Conservation (phyloP, 768 basidiomycete genomes). For the Boletus reticuloceps region DNA sequence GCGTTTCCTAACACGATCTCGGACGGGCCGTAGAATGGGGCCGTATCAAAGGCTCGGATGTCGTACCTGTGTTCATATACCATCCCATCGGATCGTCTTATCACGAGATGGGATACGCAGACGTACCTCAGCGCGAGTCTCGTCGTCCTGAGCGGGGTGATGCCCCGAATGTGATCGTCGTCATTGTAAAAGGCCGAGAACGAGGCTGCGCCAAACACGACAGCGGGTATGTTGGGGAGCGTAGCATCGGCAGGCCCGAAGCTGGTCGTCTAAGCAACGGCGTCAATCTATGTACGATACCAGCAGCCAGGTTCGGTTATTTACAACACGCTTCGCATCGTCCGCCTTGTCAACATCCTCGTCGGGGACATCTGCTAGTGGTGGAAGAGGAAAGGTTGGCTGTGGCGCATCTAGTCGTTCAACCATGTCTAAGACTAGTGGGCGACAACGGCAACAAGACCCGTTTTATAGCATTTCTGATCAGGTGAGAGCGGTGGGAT, state of each 20-base stretch:
- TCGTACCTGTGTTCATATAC: conserved; percentile 56
- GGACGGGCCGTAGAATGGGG: conserved; percentile 76
- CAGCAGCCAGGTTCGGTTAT: neutral
- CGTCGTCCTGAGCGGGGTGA: conserved; percentile 60
- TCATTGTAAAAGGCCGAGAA: conserved; percentile 68
- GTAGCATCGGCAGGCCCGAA: conserved; percentile 30
- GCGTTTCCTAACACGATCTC: conserved; percentile 74
- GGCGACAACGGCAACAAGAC: neutral
- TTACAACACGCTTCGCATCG: conserved; percentile 34
- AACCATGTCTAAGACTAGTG: conserved; percentile 38
- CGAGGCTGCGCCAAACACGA: conserved; percentile 72
- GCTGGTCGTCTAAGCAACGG: conserved; percentile 21
- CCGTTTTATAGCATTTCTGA: neutral
- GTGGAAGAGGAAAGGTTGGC: conserved; percentile 38
- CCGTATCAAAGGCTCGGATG: conserved; percentile 78
- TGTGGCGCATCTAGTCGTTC: conserved; percentile 41
- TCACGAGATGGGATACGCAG: neutral
- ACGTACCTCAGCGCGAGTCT: conserved; percentile 73
- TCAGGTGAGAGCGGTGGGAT: neutral
- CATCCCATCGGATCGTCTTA: neutral
- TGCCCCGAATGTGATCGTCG: conserved; percentile 53
- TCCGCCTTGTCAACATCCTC: conserved; percentile 38
- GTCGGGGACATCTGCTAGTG: conserved; percentile 41
- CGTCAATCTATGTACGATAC: conserved; percentile 5
- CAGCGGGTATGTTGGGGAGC: conserved; percentile 39